These are phyloP conservation scores for Leptoxyphium fumago DNA, from an alignment of 2,329 filamentous ascomycete species.

Conservation along the genomic window DNA sequence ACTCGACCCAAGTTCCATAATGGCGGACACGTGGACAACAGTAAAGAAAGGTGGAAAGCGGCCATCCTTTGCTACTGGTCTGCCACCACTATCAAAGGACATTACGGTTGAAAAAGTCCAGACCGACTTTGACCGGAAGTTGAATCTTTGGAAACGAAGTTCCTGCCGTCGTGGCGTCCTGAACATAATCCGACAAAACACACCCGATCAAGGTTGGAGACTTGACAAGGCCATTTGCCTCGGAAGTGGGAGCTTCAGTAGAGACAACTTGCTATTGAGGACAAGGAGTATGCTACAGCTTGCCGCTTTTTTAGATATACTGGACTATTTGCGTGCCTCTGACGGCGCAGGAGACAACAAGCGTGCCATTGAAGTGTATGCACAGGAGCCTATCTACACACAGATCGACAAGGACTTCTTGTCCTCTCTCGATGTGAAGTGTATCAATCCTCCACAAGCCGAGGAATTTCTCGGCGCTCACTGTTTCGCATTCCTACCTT, in stretches of 20 bases:
- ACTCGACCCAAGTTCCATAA: not conserved
- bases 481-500: not conserved
- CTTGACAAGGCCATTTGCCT: slow-evolving; percentile 17
- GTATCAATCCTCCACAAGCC: slow-evolving; percentile 4
- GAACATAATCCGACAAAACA: slow-evolving; percentile 7
- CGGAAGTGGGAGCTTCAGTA: slow-evolving; percentile 17
- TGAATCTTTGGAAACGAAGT: slow-evolving; percentile 10
- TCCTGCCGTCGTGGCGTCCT: slow-evolving; percentile 9
- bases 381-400: slow-evolving; percentile 18
- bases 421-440: slow-evolving; percentile 6
- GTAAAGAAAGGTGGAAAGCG: not conserved
- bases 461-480: not conserved
- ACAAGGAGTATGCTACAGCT: slow-evolving; percentile 18
- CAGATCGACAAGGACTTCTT: slow-evolving; percentile 16
- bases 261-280: slow-evolving; percentile 15
- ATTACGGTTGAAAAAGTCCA: slow-evolving; percentile 7
- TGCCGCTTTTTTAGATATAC: slow-evolving; percentile 17
- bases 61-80: not conserved
- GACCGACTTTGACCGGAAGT: slow-evolving; percentile 9
- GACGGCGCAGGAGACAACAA: not conserved
- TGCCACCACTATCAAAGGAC: slow-evolving; percentile 1
- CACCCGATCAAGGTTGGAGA: slow-evolving; percentile 10
- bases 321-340: slow-evolving; percentile 4
- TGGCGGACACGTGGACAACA: not conserved
- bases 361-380: slow-evolving; percentile 7